Evolutionary conservation across 2,329 filamentous ascomycete species (phyloP).

Genomic region (Scytalidium lignicola): DNA sequence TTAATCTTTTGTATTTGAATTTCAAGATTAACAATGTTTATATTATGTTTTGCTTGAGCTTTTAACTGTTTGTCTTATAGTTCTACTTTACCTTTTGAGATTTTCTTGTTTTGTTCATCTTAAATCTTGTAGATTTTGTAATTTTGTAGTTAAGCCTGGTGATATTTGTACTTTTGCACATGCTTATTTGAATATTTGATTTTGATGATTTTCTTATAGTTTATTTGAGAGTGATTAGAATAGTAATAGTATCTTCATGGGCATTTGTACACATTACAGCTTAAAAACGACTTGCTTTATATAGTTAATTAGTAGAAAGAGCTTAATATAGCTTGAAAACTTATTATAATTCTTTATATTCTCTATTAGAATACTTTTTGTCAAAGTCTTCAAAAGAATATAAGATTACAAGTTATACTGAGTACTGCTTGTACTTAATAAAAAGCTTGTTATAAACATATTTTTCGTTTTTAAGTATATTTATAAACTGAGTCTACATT

Average conservation of each 20-base stretch:
- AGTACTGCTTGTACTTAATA: slow-evolving; percentile 56
- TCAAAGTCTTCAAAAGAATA: slow-evolving; percentile 53
- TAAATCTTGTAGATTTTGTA: no score
- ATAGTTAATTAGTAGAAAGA: slow-evolving; percentile 7
- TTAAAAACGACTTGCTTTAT: slow-evolving; percentile 42
- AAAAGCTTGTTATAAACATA: slow-evolving; percentile 57
- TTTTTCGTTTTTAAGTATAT: slow-evolving; percentile 43
- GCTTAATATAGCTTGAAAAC: slow-evolving; percentile 9
- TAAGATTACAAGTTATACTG: slow-evolving; percentile 41
- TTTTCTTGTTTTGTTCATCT: no score
- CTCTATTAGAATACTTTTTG: slow-evolving; percentile 60
- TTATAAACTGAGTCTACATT: slow-evolving; percentile 55
- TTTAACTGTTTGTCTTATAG: no score
- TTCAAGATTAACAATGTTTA: no score
- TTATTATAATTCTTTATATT: slow-evolving; percentile 60
- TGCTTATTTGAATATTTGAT: slow-evolving; percentile 49
- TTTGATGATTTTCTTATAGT: slow-evolving; percentile 37
- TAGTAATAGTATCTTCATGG: slow-evolving; percentile 57
- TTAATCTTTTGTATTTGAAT: no score
- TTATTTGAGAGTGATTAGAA: slow-evolving; percentile 47
- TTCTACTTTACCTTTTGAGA: no score
- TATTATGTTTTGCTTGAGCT: no score
- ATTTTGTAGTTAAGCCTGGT: no score
- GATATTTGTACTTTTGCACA: slow-evolving; percentile 29
- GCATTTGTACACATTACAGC: slow-evolving; percentile 57